Conservation (phyloP, 495 filamentous ascomycete genomes). For the Penicillium atrosanguineum region DNA sequence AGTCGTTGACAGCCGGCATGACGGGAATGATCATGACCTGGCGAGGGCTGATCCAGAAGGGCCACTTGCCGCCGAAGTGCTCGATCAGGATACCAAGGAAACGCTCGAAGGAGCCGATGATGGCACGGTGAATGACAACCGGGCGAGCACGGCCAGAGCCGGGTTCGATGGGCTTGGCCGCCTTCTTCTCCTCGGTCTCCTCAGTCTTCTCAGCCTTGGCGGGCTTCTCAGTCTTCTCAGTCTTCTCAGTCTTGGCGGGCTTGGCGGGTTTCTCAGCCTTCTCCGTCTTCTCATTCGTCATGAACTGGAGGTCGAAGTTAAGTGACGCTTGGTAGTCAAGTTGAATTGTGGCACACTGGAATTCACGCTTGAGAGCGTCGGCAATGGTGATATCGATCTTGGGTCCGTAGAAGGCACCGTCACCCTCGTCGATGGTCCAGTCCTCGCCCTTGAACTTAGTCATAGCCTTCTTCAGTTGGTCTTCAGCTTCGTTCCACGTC, state of each 20-base stretch:
- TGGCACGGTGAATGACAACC: constrained; percentile 96
- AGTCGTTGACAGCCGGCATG: constrained; percentile 78
- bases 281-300: constrained; percentile 56
- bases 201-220: constrained; percentile 36
- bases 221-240: constrained; percentile 15
- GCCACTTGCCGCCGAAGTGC: constrained; percentile 97
- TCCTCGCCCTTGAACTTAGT: constrained; percentile 72
- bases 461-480: constrained; percentile 70
- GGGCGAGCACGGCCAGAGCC: constrained; percentile 78
- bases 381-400: constrained; percentile 92
- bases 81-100: constrained; percentile 92
- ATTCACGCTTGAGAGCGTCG: constrained; percentile 73
- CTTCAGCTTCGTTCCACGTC: constrained; percentile 86
- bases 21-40: constrained; percentile 93
- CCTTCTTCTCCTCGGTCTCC: constrained; percentile 27
- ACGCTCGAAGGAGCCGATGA: constrained; percentile 89
- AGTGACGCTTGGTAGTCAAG: constrained; percentile 92
- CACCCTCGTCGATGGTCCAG: constrained; percentile 89
- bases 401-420: constrained; percentile 96
- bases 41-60: constrained; percentile 93
- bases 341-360: constrained; percentile 95
- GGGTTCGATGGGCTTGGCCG: constrained; percentile 32
- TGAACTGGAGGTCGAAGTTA: constrained; percentile 80
- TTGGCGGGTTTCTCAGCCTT: constrained; percentile 10
- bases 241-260: constrained; percentile 23